Conservation (phyloP, 2,329 filamentous ascomycete species). For the Aspergillus costaricaensis region DNA sequence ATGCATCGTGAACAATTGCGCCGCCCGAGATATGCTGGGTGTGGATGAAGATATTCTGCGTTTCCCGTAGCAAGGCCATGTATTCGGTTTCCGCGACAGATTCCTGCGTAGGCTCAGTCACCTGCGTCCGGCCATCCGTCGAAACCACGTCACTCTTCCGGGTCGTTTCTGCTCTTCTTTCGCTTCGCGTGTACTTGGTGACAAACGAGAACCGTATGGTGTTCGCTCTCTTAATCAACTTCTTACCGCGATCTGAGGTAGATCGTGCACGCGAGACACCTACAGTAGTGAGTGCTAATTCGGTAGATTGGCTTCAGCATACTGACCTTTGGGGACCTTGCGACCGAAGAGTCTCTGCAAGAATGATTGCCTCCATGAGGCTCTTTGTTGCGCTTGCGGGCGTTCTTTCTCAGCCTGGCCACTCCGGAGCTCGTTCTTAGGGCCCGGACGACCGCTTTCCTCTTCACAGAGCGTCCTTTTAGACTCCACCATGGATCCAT, state of each 20-base stretch:
- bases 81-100: conserved; percentile 22
- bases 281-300: conserved; percentile 15
- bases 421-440: conserved; percentile 15
- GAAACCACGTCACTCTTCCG: conserved; percentile 18
- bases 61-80: conserved; percentile 17
- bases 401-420: conserved; percentile 5
- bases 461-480: conserved; percentile 26
- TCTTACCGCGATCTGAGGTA: conserved; percentile 25
- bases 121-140: conserved; percentile 6
- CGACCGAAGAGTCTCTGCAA: conserved; percentile 30
- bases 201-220: conserved; percentile 34
- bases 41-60: conserved; percentile 29
- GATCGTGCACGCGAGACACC: conserved; percentile 29
- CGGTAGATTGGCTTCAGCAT: neutral
- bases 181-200: conserved; percentile 22
- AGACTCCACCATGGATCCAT: conserved; percentile 8
- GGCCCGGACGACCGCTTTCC: conserved; percentile 16
- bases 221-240: conserved; percentile 31
- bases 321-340: conserved; percentile 28
- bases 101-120: conserved; percentile 11
- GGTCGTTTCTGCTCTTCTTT: conserved; percentile 16
- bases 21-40: conserved; percentile 29
- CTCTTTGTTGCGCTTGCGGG: conserved; percentile 12
- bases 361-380: conserved; percentile 25
- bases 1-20: conserved; percentile 31